Evolutionary conservation across 371 early-diverging fungal genomes (phyloP), one percentile per base, ranked within the genome.

Genomic region (Mortierella sp.): DNA sequence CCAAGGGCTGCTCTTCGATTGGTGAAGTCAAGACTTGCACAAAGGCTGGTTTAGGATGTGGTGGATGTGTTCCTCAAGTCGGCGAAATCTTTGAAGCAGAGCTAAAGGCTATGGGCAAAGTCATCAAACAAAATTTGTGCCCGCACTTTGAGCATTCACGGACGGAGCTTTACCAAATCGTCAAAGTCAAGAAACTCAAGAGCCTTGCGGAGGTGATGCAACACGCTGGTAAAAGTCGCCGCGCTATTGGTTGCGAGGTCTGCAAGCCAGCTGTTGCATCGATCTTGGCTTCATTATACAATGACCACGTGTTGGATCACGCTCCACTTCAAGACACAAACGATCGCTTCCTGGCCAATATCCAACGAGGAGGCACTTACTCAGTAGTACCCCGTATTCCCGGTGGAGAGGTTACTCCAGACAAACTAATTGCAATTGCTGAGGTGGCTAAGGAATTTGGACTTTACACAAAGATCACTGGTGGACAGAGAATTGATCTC

Each of bases 311-410:
- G 28, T 67, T 92, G 67, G 86, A 88, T 56, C 85, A 83, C 43
- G 82, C 83, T 22, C 74, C 86, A 6, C 72, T 91, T 31, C 92
- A 92, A 77, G 92, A 92, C 73, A 92, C 92, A 13, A 92, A 92
- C 70, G 92, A 92, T 70, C 85, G 89, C n/a, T 92, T 86, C 75
- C 70, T 92, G 15, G 92, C 90, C 64, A 92, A 92, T 70, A 91
- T 92, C 49, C 92, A 92, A 78, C 86, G 92, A 49, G 91, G 89
- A 53, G 92, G 92, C 23, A 82, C 87, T n/a, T 92, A 87, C 69
- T 89, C 90, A 34, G 88, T 92, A 19, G 88, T 92, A 4, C 92
- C 92, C 54, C 86, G 92, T 70, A 85, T 92, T 40, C 78, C 92
- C 15, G 92, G 87, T 40, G 92, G 92, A 54, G 92, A 92, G 79